Percentiles rank a stretch among this genome's conserved stretches.
Evolutionary conservation across 345 rosid genomes (phyloP).

Genomic region (Cardamine chenopodiifolia): DNA sequence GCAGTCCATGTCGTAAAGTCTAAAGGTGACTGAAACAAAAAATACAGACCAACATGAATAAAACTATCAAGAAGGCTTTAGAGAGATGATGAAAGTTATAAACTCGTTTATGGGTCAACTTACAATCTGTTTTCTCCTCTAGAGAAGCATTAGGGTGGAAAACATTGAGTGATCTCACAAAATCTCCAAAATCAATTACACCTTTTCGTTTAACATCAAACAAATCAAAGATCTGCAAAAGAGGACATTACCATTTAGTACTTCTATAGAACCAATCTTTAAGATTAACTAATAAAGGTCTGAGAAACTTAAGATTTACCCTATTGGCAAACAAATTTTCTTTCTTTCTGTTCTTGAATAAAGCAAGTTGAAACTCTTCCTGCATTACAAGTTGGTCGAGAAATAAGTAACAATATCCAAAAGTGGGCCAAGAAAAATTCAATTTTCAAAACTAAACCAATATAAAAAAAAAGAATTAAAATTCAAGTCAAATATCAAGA

Average conservation of each 20-base stretch:
- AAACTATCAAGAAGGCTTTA: neutral
- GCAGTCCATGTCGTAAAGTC: conserved; percentile 84
- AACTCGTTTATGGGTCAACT: conserved; percentile 2
- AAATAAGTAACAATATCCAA: conserved; percentile 38
- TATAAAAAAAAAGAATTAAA: neutral
- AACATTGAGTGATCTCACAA: conserved; percentile 84
- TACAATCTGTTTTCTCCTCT: conserved; percentile 87
- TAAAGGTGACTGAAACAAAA: conserved; percentile 72
- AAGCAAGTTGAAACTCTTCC: conserved; percentile 96
- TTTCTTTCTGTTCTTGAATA: conserved; percentile 90
- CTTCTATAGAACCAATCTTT: neutral
- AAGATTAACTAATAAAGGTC: neutral
- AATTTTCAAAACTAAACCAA: conserved; percentile 13
- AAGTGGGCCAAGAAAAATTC: conserved; percentile 36
- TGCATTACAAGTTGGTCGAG: conserved; percentile 47
- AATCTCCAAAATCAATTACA: conserved; percentile 90
- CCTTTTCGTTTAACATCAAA: conserved; percentile 92
- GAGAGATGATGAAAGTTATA: neutral
- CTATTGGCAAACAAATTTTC: conserved; percentile 95
- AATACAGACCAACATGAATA: conserved; percentile 11
- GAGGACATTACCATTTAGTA: neutral
- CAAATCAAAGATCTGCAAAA: conserved; percentile 64
- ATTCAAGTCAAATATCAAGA: conserved; percentile 36
- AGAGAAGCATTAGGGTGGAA: conserved; percentile 86
- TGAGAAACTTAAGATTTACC: conserved; percentile 46